A percentile compares a stretch with the other conserved stretches of the same genome.
Conservation (phyloP, 306 rosid genomes). For the Rosa lucieae region DNA sequence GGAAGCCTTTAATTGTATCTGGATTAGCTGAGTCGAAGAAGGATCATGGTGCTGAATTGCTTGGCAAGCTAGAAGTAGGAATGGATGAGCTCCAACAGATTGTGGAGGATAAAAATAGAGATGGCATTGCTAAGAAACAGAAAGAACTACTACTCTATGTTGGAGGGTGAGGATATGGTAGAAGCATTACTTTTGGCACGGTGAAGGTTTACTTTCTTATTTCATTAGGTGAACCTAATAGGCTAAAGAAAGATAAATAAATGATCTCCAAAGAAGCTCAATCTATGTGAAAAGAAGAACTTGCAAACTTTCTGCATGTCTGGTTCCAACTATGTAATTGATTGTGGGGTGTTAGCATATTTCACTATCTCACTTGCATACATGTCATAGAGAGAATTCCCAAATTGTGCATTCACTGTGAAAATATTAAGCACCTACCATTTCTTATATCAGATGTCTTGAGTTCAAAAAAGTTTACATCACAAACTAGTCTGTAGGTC, state of each 20-base stretch:
- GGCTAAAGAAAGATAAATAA: background rate
- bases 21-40: conserved; percentile 91
- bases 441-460: background rate
- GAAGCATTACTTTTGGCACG: conserved; percentile 13
- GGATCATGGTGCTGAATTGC: conserved; percentile 76
- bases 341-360: background rate
- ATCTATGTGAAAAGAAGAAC: background rate
- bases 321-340: background rate
- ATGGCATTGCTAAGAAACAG: conserved; percentile 74
- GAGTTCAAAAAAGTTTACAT: background rate
- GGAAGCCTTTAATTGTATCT: conserved; percentile 69
- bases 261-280: background rate
- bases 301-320: background rate
- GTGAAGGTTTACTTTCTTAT: background rate
- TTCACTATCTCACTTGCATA: background rate
- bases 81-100: conserved; percentile 85
- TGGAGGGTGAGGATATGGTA: conserved; percentile 62
- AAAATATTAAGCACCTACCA: background rate
- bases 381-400: background rate
- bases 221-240: background rate
- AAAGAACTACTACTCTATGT: conserved; percentile 90
- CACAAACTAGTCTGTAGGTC: background rate
- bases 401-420: background rate
- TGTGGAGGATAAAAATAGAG: conserved; percentile 72
- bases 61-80: conserved; percentile 80